phyloP scores from a whole-genome alignment of 2,329 filamentous ascomycete species.

The Aspergillus floridensis region DNA sequence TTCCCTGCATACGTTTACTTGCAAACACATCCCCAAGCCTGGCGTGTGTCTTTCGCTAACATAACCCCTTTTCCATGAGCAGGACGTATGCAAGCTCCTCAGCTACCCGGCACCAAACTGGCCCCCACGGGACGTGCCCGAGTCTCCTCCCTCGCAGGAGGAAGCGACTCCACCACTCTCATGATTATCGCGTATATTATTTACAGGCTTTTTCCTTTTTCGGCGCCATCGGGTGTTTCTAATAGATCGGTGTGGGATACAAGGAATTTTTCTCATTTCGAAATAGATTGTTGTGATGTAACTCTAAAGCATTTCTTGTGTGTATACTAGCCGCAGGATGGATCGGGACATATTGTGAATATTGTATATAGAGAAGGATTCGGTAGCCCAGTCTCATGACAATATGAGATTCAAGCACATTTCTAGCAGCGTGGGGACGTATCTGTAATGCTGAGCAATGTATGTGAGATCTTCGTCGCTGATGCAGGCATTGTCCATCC shows the following conservation, averaged over 20 bases:
- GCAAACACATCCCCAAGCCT: too few species aligned
- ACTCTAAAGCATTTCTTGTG: not conserved
- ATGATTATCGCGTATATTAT: not conserved
- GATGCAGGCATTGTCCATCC: too few species aligned
- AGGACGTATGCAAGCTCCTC: constrained; percentile 37
- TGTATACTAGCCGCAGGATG: not conserved
- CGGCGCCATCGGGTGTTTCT: not conserved
- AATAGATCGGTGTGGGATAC: not conserved
- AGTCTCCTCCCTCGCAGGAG: constrained; percentile 67
- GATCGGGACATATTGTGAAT: constrained; percentile 11
- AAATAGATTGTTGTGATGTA: not conserved
- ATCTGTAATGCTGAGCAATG: too few species aligned
- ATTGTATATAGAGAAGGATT: constrained; percentile 26
- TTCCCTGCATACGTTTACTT: not conserved
- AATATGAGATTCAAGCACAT: too few species aligned
- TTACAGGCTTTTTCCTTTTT: too few species aligned
- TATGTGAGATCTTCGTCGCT: too few species aligned
- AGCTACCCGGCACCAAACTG: constrained; percentile 38
- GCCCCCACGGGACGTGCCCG: constrained; percentile 27
- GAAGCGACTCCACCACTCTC: not conserved
- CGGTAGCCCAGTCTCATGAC: too few species aligned
- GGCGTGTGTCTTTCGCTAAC: not conserved
- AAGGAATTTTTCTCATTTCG: not conserved
- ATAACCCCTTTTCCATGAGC: not conserved
- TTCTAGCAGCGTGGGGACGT: too few species aligned